Conservation (phyloP, 768 basidiomycete species). For the Suillus sp. region DNA sequence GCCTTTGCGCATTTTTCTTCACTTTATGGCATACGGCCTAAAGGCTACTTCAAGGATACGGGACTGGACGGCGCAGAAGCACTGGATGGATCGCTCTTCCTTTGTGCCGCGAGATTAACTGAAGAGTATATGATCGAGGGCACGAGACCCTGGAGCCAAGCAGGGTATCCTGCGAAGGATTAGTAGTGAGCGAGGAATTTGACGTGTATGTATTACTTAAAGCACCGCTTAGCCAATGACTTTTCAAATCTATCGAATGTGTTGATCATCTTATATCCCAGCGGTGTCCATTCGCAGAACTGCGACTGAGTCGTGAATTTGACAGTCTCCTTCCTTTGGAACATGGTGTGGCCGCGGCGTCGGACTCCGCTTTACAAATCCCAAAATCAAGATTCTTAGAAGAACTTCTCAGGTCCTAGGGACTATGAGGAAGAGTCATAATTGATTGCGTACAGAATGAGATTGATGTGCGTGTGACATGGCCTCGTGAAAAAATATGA, state of each 20-base stretch:
- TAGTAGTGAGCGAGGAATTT: not conserved
- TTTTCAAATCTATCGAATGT: not conserved
- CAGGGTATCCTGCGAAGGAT: constrained; percentile 24
- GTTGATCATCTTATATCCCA: not conserved
- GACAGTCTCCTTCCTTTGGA: not conserved
- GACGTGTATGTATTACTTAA: constrained; percentile 12
- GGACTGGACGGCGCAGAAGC: constrained; percentile 34
- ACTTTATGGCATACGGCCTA: constrained; percentile 31
- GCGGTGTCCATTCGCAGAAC: not conserved
- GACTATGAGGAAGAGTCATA: not conserved
- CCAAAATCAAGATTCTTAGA: not conserved
- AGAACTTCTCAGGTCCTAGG: not conserved
- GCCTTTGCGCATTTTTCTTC: constrained; percentile 36
- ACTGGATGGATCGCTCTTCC: constrained; percentile 40
- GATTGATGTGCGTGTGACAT: not conserved
- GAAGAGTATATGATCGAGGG: constrained; percentile 33
- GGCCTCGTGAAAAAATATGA: too few relatives aligned
- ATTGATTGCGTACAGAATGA: not conserved
- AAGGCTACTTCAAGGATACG: constrained; percentile 32
- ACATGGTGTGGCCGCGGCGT: too few relatives aligned
- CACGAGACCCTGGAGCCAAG: constrained; percentile 25
- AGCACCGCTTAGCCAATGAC: not conserved
- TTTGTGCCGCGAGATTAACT: constrained; percentile 33
- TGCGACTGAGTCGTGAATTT: not conserved
- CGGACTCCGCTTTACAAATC: not conserved